These are phyloP conservation scores for Trichomonas tenax DNA, from an alignment of 208 protist genomes.

Conservation along the genomic window DNA sequence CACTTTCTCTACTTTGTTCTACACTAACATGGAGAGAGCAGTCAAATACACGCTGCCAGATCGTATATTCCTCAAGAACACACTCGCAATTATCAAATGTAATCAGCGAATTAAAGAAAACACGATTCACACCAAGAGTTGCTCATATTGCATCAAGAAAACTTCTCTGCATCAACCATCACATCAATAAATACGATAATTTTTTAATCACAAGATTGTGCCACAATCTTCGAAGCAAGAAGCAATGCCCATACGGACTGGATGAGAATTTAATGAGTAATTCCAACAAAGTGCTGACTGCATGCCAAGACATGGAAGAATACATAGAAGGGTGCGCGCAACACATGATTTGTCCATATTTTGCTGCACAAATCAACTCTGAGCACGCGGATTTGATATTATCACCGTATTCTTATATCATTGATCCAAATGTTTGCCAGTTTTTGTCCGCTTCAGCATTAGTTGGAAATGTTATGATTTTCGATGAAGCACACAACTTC, in stretches of 20 bases:
- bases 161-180: not conserved
- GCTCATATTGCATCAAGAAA: not conserved
- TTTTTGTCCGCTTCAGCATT: not conserved
- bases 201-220: not conserved
- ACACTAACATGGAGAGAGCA: not conserved
- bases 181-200: not conserved
- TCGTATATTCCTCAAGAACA: slow-evolving; percentile 13
- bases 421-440: slow-evolving; percentile 3
- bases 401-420: not conserved
- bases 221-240: not conserved
- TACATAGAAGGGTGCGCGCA: not conserved
- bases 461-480: not conserved
- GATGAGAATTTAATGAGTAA: not conserved
- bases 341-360: not conserved
- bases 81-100: slow-evolving; percentile 22
- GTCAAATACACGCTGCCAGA: not conserved
- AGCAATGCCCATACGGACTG: not conserved
- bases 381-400: not conserved
- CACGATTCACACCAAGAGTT: not conserved
- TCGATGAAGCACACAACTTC: slow-evolving; percentile 15
- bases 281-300: not conserved
- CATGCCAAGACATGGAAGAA: not conserved
- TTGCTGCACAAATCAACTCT: not conserved
- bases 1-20: not conserved
- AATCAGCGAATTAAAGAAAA: slow-evolving; percentile 16